Evolutionary conservation across 2,329 filamentous ascomycete species (phyloP).

Genomic region (Didymosphaeria variabile): DNA sequence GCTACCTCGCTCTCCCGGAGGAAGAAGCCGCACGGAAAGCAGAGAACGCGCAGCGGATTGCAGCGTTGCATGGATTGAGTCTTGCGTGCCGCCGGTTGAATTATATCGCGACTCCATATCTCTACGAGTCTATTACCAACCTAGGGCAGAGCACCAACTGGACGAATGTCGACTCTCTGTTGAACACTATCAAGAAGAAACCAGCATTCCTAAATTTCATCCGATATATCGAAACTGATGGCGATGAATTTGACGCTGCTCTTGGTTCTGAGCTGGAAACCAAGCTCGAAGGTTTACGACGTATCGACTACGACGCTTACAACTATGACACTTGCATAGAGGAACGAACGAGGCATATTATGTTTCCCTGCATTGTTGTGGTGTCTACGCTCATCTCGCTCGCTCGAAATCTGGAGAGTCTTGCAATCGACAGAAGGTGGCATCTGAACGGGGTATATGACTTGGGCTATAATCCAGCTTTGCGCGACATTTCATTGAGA

Average conservation of each 20-base stretch:
- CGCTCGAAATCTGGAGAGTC: not conserved
- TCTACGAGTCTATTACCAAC: slow-evolving; percentile 29
- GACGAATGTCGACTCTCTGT: not conserved
- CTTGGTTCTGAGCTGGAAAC: not conserved
- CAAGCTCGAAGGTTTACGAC: not conserved
- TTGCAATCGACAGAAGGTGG: not conserved
- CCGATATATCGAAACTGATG: slow-evolving; percentile 16
- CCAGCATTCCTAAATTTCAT: slow-evolving; percentile 7
- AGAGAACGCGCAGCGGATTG: slow-evolving; percentile 13
- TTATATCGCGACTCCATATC: slow-evolving; percentile 21
- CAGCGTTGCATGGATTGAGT: slow-evolving; percentile 22
- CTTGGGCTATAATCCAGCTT: not conserved
- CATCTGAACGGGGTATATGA: not conserved
- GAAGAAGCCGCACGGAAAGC: slow-evolving; percentile 13
- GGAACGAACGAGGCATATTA: too few species aligned
- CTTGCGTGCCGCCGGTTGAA: slow-evolving; percentile 26
- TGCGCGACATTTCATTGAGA: slow-evolving; percentile 3
- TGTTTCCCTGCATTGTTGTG: too few species aligned
- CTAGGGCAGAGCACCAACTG: not conserved
- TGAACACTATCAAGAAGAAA: slow-evolving; percentile 12
- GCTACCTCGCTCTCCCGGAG: slow-evolving; percentile 13
- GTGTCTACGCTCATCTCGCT: not conserved
- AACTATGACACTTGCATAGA: not conserved
- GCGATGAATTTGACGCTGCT: not conserved
- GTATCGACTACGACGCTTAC: not conserved